These are phyloP conservation scores for Pseudonitzschia pungens DNA, from an alignment of 108 stramenopile genomes.

Conservation along the genomic window DNA sequence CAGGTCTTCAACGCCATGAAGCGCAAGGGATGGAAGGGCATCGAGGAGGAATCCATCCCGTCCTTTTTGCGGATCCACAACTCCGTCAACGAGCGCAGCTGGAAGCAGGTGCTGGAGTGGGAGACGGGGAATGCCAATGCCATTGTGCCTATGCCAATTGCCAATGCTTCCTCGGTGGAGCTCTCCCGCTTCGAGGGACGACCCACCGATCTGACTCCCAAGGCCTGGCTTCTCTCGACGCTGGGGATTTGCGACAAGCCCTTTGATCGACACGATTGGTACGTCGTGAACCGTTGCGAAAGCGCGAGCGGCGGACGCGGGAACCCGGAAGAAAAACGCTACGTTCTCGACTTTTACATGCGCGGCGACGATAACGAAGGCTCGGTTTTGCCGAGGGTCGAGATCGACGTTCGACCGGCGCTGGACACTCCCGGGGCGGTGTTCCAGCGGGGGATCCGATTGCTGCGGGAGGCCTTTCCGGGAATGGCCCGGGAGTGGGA, in stretches of 20 bases:
- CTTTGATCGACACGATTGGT: constrained; percentile 99
- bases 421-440: constrained; percentile 75
- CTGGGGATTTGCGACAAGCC: constrained; percentile 77
- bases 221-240: constrained; percentile 81
- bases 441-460: constrained; percentile 62
- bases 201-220: constrained; percentile 88
- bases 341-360: constrained; percentile 96
- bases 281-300: constrained; percentile 57
- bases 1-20: constrained; percentile 97
- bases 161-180: too few species aligned
- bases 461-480: constrained; percentile 67
- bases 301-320: constrained; percentile 17
- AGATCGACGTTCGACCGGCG: constrained; percentile 92
- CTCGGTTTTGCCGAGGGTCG: constrained; percentile 29
- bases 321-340: constrained; percentile 54
- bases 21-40: constrained; percentile 87
- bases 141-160: not conserved
- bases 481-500: constrained; percentile 52
- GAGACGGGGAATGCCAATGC: constrained; percentile 50
- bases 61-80: constrained; percentile 92
- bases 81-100: constrained; percentile 93
- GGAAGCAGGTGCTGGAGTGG: constrained; percentile 76
- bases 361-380: constrained; percentile 42
- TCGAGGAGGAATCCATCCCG: constrained; percentile 79
- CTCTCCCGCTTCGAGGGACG: constrained; percentile 90